Evolutionary conservation across 768 basidiomycete species (phyloP), one percentile per base, ranked within the genome.

Genomic region (Butyriboletus loyo): DNA sequence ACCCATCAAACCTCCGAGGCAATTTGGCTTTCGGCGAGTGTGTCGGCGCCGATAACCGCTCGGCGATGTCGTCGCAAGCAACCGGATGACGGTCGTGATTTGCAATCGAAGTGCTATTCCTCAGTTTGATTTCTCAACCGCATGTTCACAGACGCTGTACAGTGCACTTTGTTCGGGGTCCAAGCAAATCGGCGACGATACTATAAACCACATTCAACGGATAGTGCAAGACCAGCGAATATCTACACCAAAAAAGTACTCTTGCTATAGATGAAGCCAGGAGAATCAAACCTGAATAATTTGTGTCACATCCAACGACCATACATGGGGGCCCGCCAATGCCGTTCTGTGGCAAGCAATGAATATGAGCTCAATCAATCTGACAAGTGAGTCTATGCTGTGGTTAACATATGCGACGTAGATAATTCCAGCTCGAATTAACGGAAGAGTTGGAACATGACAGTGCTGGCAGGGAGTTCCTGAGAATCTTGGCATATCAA

Each of bases 41-140:
- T 46, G 19, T 36, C 37, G 2, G 44, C 46, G 46, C 30, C 55
- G 55, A 52, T 50, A 65, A 63, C 66, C 58, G 57, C 63, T 24
- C 32, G 39, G 27, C 49, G 47, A 54, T 53, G 42, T 7, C 49
- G 49, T 15, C 15, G 2, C 34, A 36, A 10, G 27, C 39, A 52
- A 63, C 58, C 57, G 58, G 57, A 57, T 67, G 65, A 63, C 45
- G 46, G 63, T 58, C 34, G 53, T 65, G 53, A 66, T 65, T 66
- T 66, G 65, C 65, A 66, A 66, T 57, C 67, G 58, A 63, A 60
- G 41, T 30, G 35, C 31, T 50, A 2, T 2, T 47, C 22, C 34
- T 11, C 53, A 19, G 6, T 43, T 30, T 41, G n/a, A 27, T 36
- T 27, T 49, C 19, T 50, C 24, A 27, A 43, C 28, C n/a, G 2